Conservation (phyloP, 2,329 filamentous ascomycete species). For the Pyrenophora graminea region DNA sequence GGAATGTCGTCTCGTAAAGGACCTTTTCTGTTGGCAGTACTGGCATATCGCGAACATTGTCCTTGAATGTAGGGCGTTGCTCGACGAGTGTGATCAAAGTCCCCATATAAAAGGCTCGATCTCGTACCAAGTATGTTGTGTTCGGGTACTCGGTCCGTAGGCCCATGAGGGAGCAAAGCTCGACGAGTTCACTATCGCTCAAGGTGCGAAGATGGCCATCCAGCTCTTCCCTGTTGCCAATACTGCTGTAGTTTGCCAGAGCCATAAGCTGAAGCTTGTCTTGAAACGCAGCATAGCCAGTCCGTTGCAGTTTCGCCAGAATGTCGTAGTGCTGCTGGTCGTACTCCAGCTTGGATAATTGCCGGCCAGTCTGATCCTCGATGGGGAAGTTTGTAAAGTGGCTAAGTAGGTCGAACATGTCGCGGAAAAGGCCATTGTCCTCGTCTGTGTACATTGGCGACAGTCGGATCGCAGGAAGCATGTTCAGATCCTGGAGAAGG, state of each 20-base stretch:
- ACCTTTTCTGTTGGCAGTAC: constrained; percentile 82
- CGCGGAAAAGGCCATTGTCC: constrained; percentile 75
- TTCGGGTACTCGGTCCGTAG: constrained; percentile 82
- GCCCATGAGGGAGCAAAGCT: constrained; percentile 72
- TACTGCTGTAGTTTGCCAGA: constrained; percentile 87
- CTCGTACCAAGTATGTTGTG: constrained; percentile 64
- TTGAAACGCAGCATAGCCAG: constrained; percentile 76
- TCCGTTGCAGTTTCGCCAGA: constrained; percentile 78
- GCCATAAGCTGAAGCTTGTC: constrained; percentile 90
- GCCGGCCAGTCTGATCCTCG: constrained; percentile 84
- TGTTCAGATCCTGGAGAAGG: constrained; percentile 81
- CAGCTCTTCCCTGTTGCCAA: constrained; percentile 79
- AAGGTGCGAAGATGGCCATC: constrained; percentile 73
- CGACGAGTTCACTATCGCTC: constrained; percentile 72
- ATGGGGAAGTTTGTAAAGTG: constrained; percentile 90
- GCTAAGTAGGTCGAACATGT: constrained; percentile 76
- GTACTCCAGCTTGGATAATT: constrained; percentile 71
- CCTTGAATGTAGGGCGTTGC: constrained; percentile 79
- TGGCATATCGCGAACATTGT: constrained; percentile 70
- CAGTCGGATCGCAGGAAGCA: constrained; percentile 75
- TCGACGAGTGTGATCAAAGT: constrained; percentile 76
- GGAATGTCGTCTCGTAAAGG: constrained; percentile 77
- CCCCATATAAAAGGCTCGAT: constrained; percentile 70
- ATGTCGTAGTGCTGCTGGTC: constrained; percentile 78
- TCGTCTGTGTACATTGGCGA: constrained; percentile 79